A percentile compares a stretch with the other conserved stretches of the same genome.
Evolutionary conservation across 345 rosid genomes (phyloP).

Genomic region (Eucalyptus paniculata): DNA sequence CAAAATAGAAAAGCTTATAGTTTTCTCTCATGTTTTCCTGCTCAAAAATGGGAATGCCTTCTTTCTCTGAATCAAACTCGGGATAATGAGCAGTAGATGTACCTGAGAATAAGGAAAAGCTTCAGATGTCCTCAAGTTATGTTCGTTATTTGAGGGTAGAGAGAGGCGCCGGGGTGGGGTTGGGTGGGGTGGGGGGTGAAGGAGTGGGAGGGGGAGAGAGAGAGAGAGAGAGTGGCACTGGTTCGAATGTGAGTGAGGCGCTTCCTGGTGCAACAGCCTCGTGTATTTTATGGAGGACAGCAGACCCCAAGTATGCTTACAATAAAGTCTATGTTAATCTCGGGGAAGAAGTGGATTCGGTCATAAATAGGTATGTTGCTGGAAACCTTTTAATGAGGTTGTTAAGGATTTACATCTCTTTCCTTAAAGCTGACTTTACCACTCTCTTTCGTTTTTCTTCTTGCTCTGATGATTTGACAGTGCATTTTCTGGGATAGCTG

Average conservation of each 20-base stretch:
- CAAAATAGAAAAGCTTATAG: not conserved
- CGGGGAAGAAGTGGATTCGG: conserved; percentile 87
- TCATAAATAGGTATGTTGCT: conserved; percentile 43
- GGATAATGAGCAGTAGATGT: not conserved
- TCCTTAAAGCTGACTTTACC: not conserved
- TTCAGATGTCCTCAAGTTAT: not conserved
- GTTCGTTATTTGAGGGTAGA: not conserved
- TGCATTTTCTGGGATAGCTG: not conserved
- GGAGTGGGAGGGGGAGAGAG: not conserved
- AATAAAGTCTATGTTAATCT: conserved; percentile 84
- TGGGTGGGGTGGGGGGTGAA: too few species aligned
- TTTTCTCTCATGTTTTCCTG: not conserved
- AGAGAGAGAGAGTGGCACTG: conserved; percentile 42
- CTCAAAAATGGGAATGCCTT: not conserved
- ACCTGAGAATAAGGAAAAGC: not conserved
- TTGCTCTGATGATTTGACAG: not conserved
- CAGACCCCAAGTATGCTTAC: conserved; percentile 66
- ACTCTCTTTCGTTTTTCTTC: not conserved
- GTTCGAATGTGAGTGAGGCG: conserved; percentile 63
- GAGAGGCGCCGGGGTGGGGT: not conserved
- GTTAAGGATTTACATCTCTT: not conserved
- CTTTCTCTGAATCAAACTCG: not conserved
- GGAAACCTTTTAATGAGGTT: not conserved
- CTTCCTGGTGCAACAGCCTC: conserved; percentile 81
- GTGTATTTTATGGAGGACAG: conserved; percentile 82